Evolutionary conservation across 164 flowering plant species (phyloP).

Genomic region (Vitis cinerea): DNA sequence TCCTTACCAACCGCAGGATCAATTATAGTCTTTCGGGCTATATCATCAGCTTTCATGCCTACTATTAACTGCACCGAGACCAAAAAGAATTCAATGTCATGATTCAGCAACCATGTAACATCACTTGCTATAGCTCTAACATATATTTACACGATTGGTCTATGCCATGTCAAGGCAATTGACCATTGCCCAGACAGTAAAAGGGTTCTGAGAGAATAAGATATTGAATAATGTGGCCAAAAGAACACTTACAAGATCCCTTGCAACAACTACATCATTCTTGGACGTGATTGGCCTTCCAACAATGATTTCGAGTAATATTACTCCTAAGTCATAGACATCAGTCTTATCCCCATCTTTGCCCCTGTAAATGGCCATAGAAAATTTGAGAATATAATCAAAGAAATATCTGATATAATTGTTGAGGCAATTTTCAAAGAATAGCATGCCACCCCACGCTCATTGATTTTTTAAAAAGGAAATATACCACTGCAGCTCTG

Average conservation of each 20-base stretch:
- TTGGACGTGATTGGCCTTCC: constrained; percentile 34
- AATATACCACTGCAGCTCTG: no score
- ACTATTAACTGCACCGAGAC: constrained; percentile 29
- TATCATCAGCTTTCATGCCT: constrained; percentile 27
- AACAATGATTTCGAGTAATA: constrained; percentile 35
- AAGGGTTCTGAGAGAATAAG: neutral
- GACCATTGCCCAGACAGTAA: neutral
- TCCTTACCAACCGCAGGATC: constrained; percentile 45
- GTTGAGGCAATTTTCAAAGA: neutral
- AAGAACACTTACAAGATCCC: constrained; percentile 36
- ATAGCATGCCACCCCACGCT: no score
- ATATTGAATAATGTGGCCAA: neutral
- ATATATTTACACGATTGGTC: neutral
- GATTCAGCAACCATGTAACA: neutral
- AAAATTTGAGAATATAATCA: neutral
- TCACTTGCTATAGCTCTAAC: neutral
- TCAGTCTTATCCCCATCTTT: constrained; percentile 27
- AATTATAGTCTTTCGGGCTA: constrained; percentile 30
- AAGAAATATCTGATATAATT: neutral
- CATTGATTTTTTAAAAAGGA: no score
- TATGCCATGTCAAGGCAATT: neutral
- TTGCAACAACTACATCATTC: constrained; percentile 22
- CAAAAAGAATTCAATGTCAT: neutral
- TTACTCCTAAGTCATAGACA: constrained; percentile 37
- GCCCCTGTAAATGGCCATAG: constrained; percentile 9